Evolutionary conservation across 1,139 yeast species (phyloP), one percentile per base, ranked within the genome.

Genomic region (Torulaspora globosa): DNA sequence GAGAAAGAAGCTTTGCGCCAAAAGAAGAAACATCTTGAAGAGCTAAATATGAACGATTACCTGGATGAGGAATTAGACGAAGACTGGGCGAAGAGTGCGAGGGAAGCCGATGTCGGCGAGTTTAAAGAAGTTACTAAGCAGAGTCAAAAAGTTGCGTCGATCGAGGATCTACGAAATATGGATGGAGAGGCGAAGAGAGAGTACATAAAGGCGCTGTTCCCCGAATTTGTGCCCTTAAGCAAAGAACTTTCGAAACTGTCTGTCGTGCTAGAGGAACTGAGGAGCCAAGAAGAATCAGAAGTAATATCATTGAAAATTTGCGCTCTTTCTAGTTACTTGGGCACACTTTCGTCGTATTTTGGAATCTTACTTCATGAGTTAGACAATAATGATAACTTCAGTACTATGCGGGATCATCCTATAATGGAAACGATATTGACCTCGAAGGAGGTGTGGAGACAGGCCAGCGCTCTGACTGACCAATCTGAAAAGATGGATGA

Each of bases 371-470:
- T 78, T 35, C 62, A 59, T 45, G 80, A 79, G 31, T 72, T 78
- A 35, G 66, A 83, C 47, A 71, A 71, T 34, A 71, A 72, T 34
- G 84, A 80, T 44, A 73, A 74, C 7, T 80, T 82, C 58, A 40
- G 54, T 9, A 73, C 82, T 26, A 80, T 90, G 83, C 88, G 85
- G 58, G 94, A 86, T 47, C 90, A 84, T 56, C 86, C 92, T 2
- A 84, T 90, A 2, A 89, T 90, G 96, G 90, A 86, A 59, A 76
- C 84, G 27, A 83, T 90, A 36, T 44, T 90, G 48, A 80, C 84
- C 46, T 75, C 92, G 2, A 76, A 94, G 55, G 96, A 89, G 62
- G 75, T 85, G n/a, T 90, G 97, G 96, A 77, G 94, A 62, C 90
- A 83, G 57, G 90, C 88, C 2, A 72, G 65, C 41, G 79, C 70